These are phyloP conservation scores for Ceratorhiza oryzae-sativae DNA, from an alignment of 1,284 basidiomycete species.

Conservation along the genomic window DNA sequence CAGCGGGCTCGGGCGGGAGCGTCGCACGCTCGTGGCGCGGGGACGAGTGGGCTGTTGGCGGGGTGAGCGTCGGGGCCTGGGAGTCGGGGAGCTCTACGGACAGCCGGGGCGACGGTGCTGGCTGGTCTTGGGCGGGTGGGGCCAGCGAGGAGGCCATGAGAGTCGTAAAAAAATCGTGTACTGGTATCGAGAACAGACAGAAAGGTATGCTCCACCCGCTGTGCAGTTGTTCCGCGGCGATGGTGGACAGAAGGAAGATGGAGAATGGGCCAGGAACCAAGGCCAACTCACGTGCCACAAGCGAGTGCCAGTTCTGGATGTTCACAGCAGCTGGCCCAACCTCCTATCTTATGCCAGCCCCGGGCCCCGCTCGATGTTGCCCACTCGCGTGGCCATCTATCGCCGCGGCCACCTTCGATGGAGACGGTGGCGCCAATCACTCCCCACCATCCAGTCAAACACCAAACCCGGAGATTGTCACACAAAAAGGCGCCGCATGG, in stretches of 20 bases:
- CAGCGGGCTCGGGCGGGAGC: slow-evolving; percentile 8
- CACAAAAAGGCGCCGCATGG: slow-evolving; percentile 26
- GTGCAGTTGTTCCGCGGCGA: background rate
- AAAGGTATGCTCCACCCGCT: background rate
- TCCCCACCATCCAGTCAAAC: background rate
- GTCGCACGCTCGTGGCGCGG: slow-evolving; percentile 32
- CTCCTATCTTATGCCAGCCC: slow-evolving; percentile 1
- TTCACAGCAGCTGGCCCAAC: background rate
- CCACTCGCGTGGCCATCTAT: too few species aligned
- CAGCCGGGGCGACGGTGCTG: background rate
- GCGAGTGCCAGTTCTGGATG: slow-evolving; percentile 15
- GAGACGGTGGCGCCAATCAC: background rate
- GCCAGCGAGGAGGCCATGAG: slow-evolving; percentile 22
- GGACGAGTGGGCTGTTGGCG: slow-evolving; percentile 25
- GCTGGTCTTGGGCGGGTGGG: background rate
- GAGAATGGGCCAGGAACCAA: slow-evolving; percentile 11
- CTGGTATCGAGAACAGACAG: background rate
- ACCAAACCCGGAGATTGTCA: background rate
- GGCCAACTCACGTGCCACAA: slow-evolving; percentile 23
- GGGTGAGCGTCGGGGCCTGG: slow-evolving; percentile 30
- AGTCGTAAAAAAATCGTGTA: background rate
- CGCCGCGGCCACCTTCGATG: background rate
- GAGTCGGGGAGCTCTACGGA: slow-evolving; percentile 28
- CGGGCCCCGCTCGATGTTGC: background rate
- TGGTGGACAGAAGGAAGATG: background rate